A percentile compares a stretch with the other conserved stretches of the same genome.
These are phyloP conservation scores for Alopecurus myosuroides DNA, from an alignment of 176 grass and related monocot genomes.

Conservation along the genomic window DNA sequence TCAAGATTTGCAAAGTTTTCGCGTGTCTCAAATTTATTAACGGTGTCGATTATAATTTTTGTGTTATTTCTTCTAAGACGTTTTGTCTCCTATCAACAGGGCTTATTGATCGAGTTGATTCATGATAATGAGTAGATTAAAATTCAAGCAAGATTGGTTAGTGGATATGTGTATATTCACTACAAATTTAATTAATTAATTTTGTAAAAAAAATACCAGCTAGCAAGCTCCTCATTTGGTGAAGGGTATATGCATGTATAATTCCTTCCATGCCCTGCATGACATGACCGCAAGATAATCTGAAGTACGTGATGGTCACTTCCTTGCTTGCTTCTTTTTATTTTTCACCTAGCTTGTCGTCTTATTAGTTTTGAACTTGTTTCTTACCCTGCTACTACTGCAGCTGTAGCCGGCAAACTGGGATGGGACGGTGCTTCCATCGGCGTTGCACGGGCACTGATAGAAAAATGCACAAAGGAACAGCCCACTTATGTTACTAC, in stretches of 20 bases:
- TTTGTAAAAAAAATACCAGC: neutral
- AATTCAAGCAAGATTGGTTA: neutral
- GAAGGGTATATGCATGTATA: constrained; percentile 10
- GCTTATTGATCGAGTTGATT: neutral
- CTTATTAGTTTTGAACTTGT: neutral
- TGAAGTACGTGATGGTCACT: constrained; percentile 23
- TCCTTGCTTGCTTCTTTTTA: constrained; percentile 8
- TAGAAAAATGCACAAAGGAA: constrained; percentile 36
- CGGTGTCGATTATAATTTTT: too few species aligned
- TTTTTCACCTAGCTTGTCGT: too few species aligned
- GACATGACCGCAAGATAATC: constrained; percentile 44
- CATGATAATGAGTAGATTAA: neutral
- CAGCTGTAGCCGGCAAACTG: constrained; percentile 20
- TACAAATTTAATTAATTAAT: neutral
- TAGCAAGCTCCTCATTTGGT: neutral
- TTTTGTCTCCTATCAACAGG: too few species aligned
- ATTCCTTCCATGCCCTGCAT: constrained; percentile 35
- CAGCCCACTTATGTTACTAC: constrained; percentile 30
- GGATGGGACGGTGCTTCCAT: constrained; percentile 36
- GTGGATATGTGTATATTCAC: neutral
- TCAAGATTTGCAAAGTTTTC: too few species aligned
- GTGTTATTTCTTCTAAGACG: too few species aligned
- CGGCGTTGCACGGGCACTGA: constrained; percentile 28
- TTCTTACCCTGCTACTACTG: constrained; percentile 18
- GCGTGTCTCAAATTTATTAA: too few species aligned